These are phyloP conservation scores for Wickerhamomyces chaumierensis DNA, from an alignment of 805 yeast genomes.

Conservation along the genomic window DNA sequence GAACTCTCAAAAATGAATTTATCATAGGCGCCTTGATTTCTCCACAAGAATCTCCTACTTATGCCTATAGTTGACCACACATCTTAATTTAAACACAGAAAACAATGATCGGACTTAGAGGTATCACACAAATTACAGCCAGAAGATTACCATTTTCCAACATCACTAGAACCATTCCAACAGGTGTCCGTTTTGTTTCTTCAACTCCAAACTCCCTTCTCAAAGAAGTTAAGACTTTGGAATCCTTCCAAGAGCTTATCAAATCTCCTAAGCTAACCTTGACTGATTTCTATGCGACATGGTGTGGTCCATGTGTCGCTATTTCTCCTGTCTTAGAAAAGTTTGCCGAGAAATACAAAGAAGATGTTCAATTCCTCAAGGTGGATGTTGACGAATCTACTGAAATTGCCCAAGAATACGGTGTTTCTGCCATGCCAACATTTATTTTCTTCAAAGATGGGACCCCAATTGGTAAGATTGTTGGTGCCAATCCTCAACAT, in stretches of 20 bases:
- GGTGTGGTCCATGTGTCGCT: conserved; percentile 80
- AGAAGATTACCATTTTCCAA: too few relatives aligned
- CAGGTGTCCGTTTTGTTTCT: conserved; percentile 5
- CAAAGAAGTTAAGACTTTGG: conserved; percentile 22
- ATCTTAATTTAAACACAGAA: background rate
- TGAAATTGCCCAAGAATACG: conserved; percentile 51
- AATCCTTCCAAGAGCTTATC: conserved; percentile 26
- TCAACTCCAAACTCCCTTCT: conserved; percentile 12
- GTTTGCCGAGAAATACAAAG: conserved; percentile 24
- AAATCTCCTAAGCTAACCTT: conserved; percentile 32
- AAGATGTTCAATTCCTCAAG: conserved; percentile 48
- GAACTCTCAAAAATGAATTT: too few relatives aligned
- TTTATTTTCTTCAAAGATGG: conserved; percentile 50
- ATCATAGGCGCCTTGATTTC: too few relatives aligned
- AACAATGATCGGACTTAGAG: background rate
- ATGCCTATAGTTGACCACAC: too few relatives aligned
- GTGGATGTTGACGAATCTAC: conserved; percentile 58
- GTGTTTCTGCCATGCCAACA: conserved; percentile 70
- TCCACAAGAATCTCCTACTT: too few relatives aligned
- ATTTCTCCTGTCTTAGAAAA: conserved; percentile 46
- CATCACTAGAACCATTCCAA: too few relatives aligned
- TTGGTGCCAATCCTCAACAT: conserved; percentile 45
- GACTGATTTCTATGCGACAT: conserved; percentile 58
- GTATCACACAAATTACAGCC: too few relatives aligned
- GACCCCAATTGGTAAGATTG: conserved; percentile 39